Base-by-base conservation (phyloP, 495 filamentous ascomycete species). In the Schizothecium vesticola region DNA sequence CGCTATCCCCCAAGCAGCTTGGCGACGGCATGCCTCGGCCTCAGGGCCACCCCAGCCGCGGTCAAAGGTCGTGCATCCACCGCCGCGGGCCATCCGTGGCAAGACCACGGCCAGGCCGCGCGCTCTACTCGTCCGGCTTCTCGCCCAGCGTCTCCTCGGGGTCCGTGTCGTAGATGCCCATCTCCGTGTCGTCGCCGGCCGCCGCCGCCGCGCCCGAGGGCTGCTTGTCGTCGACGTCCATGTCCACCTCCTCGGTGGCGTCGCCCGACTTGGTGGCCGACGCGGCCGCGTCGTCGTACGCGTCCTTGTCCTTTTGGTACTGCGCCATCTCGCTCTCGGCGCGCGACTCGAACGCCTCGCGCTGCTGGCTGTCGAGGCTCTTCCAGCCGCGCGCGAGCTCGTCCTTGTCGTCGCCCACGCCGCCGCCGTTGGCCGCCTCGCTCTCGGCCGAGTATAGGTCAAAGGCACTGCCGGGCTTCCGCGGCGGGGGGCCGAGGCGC, bases 311-410 rank as follows among this genome's bases (percentile, higher is more conserved):
- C 70, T 81, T 78, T 63, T 81, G 74, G 67, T 80, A 82, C 68
- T 81, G 78, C 19, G 66, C 75, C 58, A 81, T 70, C 55, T 79
- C 74, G 33, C 75, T 51, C 31, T 84, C 81, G 26, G 79, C 82
- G 12, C 81, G 78, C 8, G 72, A 59, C 36, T 80, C 72, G 56
- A 80, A 85, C 31, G 80, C 79, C 24, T 82, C 78, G 57, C 82
- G 81, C 65, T 80, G 79, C 33, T 73, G 78, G 24, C 82, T 75
- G 6, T 78, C 72, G 3, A 85, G 74, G 22, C 80, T 78, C 33
- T 81, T 81, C 85, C 85, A 87, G 12, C 80, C 79, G n/a, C 72
- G 72, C 26, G 82, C 81, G 10, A 87, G 76, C 67, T 80, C 79
- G 59, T 79, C 75, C 24, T 87, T 83, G 22, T 81, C 69, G 31